Percentiles rank a stretch among this genome's conserved stretches.
Conservation (phyloP, 768 basidiomycete genomes). For the Cystofilobasidium macerans region DNA sequence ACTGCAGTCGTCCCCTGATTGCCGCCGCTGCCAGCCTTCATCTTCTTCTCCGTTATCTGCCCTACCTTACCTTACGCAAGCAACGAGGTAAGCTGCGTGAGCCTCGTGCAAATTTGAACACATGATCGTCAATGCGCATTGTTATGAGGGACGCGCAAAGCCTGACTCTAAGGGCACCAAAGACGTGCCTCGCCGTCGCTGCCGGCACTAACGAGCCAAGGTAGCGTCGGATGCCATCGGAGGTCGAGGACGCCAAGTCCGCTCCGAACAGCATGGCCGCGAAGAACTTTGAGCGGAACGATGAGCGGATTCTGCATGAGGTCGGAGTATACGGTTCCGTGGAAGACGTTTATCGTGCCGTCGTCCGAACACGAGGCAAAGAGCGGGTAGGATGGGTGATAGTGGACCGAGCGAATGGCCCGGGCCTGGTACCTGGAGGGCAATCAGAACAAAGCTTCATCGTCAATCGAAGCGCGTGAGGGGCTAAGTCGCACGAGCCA, state of each 20-base stretch:
- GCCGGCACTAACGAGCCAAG: slow-evolving; percentile 85
- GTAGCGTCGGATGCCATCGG: slow-evolving; percentile 76
- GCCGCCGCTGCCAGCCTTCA: too few relatives aligned
- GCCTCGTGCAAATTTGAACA: too few relatives aligned
- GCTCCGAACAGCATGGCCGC: slow-evolving; percentile 76
- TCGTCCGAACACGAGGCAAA: slow-evolving; percentile 96
- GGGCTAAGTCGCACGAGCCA: background rate
- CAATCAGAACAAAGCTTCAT: background rate
- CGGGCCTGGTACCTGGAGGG: slow-evolving; percentile 71
- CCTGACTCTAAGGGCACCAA: slow-evolving; percentile 53
- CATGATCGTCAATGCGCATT: too few relatives aligned
- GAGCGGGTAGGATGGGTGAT: slow-evolving; percentile 87
- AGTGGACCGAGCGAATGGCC: slow-evolving; percentile 83
- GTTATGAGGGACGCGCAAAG: too few relatives aligned
- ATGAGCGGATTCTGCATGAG: slow-evolving; percentile 95
- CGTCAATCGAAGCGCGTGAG: background rate
- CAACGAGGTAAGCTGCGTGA: too few relatives aligned
- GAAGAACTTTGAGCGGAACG: slow-evolving; percentile 88
- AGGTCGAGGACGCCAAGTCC: slow-evolving; percentile 84
- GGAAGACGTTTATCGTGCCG: slow-evolving; percentile 94
- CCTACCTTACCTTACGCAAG: too few relatives aligned
- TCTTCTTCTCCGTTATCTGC: too few relatives aligned
- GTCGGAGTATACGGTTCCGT: slow-evolving; percentile 85
- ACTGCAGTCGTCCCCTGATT: too few relatives aligned
- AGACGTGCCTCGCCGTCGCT: slow-evolving; percentile 79